Percentiles rank a stretch among this genome's conserved stretches.
These are phyloP conservation scores for Talaromyces sp. DNA, from an alignment of 2,329 filamentous ascomycete species.

Conservation along the genomic window DNA sequence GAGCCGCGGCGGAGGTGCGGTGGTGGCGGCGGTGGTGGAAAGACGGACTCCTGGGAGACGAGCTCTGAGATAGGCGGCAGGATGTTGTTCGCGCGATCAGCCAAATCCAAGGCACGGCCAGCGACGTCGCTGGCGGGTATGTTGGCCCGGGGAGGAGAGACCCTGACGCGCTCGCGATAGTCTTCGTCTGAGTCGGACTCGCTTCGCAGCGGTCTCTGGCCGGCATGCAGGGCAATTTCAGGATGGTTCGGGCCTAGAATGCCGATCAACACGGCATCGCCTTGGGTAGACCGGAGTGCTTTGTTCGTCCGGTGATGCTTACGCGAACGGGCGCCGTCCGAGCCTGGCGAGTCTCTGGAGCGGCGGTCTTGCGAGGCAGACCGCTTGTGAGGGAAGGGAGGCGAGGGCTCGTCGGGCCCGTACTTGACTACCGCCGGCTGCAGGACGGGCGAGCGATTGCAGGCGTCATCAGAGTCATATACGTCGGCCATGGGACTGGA, in stretches of 20 bases:
- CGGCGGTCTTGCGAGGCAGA: slow-evolving; percentile 16
- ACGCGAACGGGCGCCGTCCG: slow-evolving; percentile 31
- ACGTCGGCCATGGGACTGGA: slow-evolving; percentile 22
- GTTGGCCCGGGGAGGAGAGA: background rate
- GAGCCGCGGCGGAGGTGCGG: background rate
- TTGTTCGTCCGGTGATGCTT: slow-evolving; percentile 23
- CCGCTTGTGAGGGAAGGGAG: slow-evolving; percentile 27
- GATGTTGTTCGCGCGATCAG: background rate
- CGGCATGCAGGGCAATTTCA: slow-evolving; percentile 58
- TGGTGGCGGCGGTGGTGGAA: background rate
- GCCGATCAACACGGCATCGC: slow-evolving; percentile 62
- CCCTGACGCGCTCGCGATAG: background rate
- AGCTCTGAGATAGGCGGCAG: slow-evolving; percentile 5
- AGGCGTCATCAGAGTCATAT: slow-evolving; percentile 37
- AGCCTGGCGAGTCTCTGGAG: slow-evolving; percentile 18
- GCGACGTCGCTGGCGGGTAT: background rate
- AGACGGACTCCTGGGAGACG: slow-evolving; percentile 1
- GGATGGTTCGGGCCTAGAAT: slow-evolving; percentile 59
- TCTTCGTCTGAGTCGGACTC: slow-evolving; percentile 21
- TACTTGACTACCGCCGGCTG: slow-evolving; percentile 25
- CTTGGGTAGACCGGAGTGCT: slow-evolving; percentile 37
- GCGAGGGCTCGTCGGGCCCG: slow-evolving; percentile 22
- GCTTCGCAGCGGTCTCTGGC: slow-evolving; percentile 43
- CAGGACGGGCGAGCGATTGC: slow-evolving; percentile 32
- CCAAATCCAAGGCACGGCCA: background rate